These are phyloP conservation scores for Pestalotiopsis sp. DNA, from an alignment of 2,329 filamentous ascomycete genomes.

Conservation along the genomic window DNA sequence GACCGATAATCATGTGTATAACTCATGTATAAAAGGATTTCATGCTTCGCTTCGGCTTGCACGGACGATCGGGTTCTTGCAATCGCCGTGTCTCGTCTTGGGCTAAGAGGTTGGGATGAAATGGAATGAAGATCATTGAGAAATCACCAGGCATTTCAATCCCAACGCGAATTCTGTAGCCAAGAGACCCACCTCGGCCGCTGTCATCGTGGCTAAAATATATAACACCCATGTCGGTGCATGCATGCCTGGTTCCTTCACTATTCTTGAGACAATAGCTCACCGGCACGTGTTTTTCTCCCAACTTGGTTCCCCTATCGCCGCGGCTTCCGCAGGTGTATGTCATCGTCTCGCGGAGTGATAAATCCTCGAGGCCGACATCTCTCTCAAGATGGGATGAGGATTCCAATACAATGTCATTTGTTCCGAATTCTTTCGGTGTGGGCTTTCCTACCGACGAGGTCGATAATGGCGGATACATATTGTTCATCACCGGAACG, in stretches of 20 bases:
- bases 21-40: not conserved
- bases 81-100: no score
- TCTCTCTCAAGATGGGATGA: not conserved
- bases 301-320: not conserved
- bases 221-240: not conserved
- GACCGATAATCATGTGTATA: not conserved
- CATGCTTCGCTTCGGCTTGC: no score
- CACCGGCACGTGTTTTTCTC: not conserved
- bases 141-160: not conserved
- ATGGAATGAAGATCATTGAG: no score
- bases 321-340: not conserved
- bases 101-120: no score
- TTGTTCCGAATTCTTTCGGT: not conserved
- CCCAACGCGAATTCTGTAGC: not conserved
- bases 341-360: not conserved
- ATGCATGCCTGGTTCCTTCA: not conserved
- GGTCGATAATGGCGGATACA: not conserved
- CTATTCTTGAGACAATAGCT: not conserved
- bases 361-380: not conserved
- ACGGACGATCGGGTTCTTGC: no score
- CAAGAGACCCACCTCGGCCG: not conserved
- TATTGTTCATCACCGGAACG: not conserved
- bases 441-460: not conserved
- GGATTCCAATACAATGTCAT: not conserved
- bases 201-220: not conserved